Evolutionary conservation across 2,329 filamentous ascomycete species (phyloP).

Genomic region (Cercospora citrullina): DNA sequence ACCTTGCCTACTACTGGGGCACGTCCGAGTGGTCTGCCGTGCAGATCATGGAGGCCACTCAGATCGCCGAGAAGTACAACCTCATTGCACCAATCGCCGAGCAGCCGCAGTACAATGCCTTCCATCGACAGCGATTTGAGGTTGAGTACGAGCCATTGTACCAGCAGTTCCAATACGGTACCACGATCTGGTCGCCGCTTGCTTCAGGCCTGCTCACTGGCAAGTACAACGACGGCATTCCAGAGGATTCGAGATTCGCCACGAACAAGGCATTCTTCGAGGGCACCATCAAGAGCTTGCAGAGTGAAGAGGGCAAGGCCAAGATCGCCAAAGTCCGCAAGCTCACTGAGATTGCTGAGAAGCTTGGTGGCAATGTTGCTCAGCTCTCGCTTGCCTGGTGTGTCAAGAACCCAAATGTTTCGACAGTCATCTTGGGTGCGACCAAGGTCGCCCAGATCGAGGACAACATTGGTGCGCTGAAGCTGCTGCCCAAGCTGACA

Average conservation of each 20-base stretch:
- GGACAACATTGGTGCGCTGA: constrained; percentile 51
- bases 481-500: constrained; percentile 44
- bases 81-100: constrained; percentile 58
- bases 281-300: constrained; percentile 54
- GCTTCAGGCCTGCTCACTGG: constrained; percentile 60
- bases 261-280: constrained; percentile 60
- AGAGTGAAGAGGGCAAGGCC: constrained; percentile 51
- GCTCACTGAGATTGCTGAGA: constrained; percentile 53
- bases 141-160: constrained; percentile 61
- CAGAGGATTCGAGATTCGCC: constrained; percentile 61
- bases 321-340: constrained; percentile 61
- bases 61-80: constrained; percentile 58
- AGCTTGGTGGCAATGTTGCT: constrained; percentile 49
- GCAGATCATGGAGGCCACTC: constrained; percentile 60
- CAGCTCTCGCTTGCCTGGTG: constrained; percentile 61
- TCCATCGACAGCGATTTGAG: constrained; percentile 62
- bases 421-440: constrained; percentile 57
- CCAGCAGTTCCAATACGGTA: constrained; percentile 58
- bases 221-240: constrained; percentile 65
- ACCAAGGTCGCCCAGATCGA: constrained; percentile 51
- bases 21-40: constrained; percentile 61
- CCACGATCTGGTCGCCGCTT: constrained; percentile 58
- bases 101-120: constrained; percentile 62
- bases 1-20: constrained; percentile 65
- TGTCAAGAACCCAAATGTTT: constrained; percentile 59